phyloP scores from a whole-genome alignment of 2,329 filamentous ascomycete species.

The Fusarium phyllophilum region DNA sequence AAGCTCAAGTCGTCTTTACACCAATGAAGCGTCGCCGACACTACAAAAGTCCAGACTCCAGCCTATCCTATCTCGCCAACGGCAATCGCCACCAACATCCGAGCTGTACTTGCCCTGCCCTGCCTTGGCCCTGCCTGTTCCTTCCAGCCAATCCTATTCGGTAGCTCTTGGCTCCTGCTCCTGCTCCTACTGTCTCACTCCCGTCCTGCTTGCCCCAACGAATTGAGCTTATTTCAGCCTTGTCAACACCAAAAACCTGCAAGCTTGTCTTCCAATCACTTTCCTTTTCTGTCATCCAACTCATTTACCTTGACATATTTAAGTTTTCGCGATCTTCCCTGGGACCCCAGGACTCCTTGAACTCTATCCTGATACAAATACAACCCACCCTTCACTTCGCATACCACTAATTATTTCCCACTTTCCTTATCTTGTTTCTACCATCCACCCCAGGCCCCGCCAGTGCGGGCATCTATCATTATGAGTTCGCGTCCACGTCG shows the following conservation, averaged over 20 bases:
- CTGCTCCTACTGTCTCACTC: slow-evolving; percentile 7
- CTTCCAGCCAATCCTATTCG: slow-evolving; percentile 16
- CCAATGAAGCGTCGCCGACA: slow-evolving; percentile 28
- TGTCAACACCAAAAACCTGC: slow-evolving; percentile 21
- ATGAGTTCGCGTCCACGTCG: slow-evolving; percentile 62
- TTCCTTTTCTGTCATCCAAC: slow-evolving; percentile 1
- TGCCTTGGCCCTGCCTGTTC: slow-evolving; percentile 7
- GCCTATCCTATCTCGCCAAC: slow-evolving; percentile 7
- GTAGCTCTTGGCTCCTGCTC: slow-evolving; percentile 12
- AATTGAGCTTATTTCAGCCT: slow-evolving; percentile 43
- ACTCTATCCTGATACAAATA: slow-evolving; percentile 1
- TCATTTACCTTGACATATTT: slow-evolving; percentile 3
- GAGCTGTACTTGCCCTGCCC: background rate
- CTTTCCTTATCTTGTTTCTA: background rate
- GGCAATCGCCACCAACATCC: slow-evolving; percentile 26
- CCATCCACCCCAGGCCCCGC: slow-evolving; percentile 16
- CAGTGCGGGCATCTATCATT: slow-evolving; percentile 37
- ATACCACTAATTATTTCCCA: slow-evolving; percentile 4
- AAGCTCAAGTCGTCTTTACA: slow-evolving; percentile 5
- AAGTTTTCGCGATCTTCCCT: background rate
- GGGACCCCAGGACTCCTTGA: background rate
- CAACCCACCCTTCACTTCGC: slow-evolving; percentile 3
- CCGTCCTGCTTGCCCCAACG: slow-evolving; percentile 6
- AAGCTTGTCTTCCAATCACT: slow-evolving; percentile 5
- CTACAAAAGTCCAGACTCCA: background rate